Evolutionary conservation across 2,329 filamentous ascomycete genomes (phyloP).

Genomic region (Venturia asperata): DNA sequence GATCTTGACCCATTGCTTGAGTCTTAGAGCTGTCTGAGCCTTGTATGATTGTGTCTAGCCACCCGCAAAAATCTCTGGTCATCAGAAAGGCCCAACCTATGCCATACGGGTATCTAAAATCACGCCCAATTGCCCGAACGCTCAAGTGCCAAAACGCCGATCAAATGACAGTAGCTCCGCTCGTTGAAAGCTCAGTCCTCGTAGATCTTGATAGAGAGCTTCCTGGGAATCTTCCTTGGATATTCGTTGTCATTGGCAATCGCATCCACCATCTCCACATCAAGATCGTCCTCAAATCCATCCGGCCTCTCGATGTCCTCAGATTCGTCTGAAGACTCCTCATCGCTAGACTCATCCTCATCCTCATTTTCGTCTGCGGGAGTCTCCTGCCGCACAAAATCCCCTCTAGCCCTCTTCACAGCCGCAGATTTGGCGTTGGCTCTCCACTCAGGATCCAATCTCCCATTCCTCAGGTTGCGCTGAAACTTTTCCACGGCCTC

Average conservation of each 20-base stretch:
- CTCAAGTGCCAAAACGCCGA: not conserved
- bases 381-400: constrained; percentile 35
- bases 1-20: too few relatives aligned
- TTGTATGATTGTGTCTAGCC: too few relatives aligned
- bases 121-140: not conserved
- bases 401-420: constrained; percentile 44
- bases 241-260: not conserved
- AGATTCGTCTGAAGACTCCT: constrained; percentile 37
- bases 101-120: constrained; percentile 4
- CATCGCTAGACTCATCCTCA: constrained; percentile 49
- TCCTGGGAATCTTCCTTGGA: not conserved
- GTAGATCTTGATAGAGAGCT: not conserved
- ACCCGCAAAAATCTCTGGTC: too few relatives aligned
- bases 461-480: constrained; percentile 48
- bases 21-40: too few relatives aligned
- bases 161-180: too few relatives aligned
- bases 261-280: not conserved
- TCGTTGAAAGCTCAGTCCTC: not conserved
- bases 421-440: constrained; percentile 48
- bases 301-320: not conserved
- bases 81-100: not conserved
- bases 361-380: constrained; percentile 44
- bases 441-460: constrained; percentile 52
- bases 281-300: not conserved
- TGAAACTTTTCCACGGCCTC: constrained; percentile 43